Conservation (phyloP, 2,329 filamentous ascomycete species). For the Alternaria rosae region DNA sequence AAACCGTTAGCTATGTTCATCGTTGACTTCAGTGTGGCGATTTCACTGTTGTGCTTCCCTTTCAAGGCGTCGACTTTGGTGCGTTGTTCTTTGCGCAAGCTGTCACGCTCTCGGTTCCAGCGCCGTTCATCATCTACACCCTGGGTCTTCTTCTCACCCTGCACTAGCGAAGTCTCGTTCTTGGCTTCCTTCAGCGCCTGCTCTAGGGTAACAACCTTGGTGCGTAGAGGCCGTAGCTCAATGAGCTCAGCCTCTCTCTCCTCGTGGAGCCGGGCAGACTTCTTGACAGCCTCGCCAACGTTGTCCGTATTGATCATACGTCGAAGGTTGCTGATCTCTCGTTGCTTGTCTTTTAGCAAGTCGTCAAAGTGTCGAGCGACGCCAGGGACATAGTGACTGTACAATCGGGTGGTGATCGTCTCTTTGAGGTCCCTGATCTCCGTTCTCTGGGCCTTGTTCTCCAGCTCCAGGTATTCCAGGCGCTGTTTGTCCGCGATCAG, state of each 20-base stretch:
- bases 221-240: not conserved
- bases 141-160: slow-evolving; percentile 2
- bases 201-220: not conserved
- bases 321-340: not conserved
- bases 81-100: not conserved
- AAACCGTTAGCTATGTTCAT: not conserved
- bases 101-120: not conserved
- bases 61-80: not conserved
- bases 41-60: not conserved
- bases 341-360: not conserved
- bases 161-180: not conserved
- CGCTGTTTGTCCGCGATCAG: not conserved
- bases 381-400: not conserved
- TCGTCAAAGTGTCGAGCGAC: not conserved
- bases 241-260: slow-evolving; percentile 1
- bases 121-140: slow-evolving; percentile 1
- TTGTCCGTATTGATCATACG: not conserved
- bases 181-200: not conserved
- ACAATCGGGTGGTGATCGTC: not conserved
- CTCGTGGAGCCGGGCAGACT: not conserved
- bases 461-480: not conserved
- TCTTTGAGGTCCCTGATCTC: not conserved
- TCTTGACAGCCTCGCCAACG: not conserved
- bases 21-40: not conserved
- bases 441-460: not conserved